phyloP scores from a whole-genome alignment of 495 filamentous ascomycete species.

The Penicillium dipodomyicola region DNA sequence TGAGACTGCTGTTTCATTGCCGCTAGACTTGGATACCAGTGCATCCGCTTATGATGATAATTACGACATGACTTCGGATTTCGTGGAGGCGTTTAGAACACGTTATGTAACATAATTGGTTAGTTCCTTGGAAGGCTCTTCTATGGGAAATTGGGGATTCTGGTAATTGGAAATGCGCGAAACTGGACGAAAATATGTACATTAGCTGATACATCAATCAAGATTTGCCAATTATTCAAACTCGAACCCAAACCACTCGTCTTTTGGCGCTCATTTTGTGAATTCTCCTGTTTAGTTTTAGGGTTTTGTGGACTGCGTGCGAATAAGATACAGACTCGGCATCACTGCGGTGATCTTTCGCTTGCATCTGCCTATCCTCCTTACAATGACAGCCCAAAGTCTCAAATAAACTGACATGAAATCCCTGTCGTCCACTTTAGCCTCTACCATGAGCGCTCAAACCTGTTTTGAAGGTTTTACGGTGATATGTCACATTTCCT shows the following conservation, averaged over 20 bases:
- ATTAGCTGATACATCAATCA: background rate
- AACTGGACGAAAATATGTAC: background rate
- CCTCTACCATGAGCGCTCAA: background rate
- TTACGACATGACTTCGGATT: conserved; percentile 11
- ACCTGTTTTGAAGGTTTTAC: background rate
- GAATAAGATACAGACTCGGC: background rate
- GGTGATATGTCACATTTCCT: background rate
- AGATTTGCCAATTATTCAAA: background rate
- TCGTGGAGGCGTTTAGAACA: conserved; percentile 20
- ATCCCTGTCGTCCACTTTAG: background rate
- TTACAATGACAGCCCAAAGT: background rate
- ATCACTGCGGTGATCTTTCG: background rate
- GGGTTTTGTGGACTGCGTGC: background rate
- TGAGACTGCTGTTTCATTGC: background rate
- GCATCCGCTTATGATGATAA: conserved; percentile 8
- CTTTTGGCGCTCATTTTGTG: background rate
- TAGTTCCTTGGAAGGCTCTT: background rate
- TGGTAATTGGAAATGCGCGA: background rate
- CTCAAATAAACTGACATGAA: background rate
- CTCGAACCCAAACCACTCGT: background rate
- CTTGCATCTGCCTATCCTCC: background rate
- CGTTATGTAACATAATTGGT: conserved; percentile 14
- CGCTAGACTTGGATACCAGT: background rate
- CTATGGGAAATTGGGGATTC: background rate
- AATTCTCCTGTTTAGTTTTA: background rate